These are phyloP conservation scores for Monosporascus ibericus DNA, from an alignment of 2,329 filamentous ascomycete genomes.

Conservation along the genomic window DNA sequence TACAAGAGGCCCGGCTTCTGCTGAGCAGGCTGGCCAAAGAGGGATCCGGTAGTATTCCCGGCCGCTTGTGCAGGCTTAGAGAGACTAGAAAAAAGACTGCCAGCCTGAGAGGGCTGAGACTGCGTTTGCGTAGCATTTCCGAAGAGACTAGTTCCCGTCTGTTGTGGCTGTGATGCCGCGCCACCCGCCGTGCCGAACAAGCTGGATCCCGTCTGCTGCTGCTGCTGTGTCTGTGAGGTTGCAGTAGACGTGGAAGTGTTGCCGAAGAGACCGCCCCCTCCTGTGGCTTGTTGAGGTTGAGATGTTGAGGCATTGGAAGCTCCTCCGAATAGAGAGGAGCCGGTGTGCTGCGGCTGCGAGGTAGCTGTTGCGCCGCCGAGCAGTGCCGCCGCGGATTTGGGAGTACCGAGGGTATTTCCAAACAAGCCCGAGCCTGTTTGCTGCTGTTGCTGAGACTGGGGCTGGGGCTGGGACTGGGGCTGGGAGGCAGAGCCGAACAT, in stretches of 20 bases:
- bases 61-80: slow-evolving; percentile 14
- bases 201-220: slow-evolving; percentile 10
- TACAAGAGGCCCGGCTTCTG: slow-evolving; percentile 25
- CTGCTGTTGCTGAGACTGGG: slow-evolving; percentile 9
- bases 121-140: slow-evolving; percentile 12
- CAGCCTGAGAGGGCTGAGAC: slow-evolving; percentile 6
- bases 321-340: slow-evolving; percentile 27
- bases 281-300: slow-evolving; percentile 15
- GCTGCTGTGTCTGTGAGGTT: slow-evolving; percentile 10
- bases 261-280: slow-evolving; percentile 21
- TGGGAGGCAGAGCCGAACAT: slow-evolving; percentile 22
- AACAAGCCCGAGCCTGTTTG: slow-evolving; percentile 12
- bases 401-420: slow-evolving; percentile 12
- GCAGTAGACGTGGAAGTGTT: slow-evolving; percentile 9
- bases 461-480: slow-evolving; percentile 7
- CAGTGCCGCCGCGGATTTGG: slow-evolving; percentile 20
- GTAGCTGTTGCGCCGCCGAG: slow-evolving; percentile 23
- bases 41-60: slow-evolving; percentile 4
- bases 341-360: slow-evolving; percentile 24
- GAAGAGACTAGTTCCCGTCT: slow-evolving; percentile 16
- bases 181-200: slow-evolving; percentile 13
- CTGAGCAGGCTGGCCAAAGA: slow-evolving; percentile 18
- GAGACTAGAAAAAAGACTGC: slow-evolving; percentile 23
- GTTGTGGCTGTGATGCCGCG: slow-evolving; percentile 10
- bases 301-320: slow-evolving; percentile 14